Percentiles rank a stretch among this genome's conserved stretches.
These are phyloP conservation scores for Scutellaria barbata DNA, from an alignment of 257 asterid species.

Conservation along the genomic window DNA sequence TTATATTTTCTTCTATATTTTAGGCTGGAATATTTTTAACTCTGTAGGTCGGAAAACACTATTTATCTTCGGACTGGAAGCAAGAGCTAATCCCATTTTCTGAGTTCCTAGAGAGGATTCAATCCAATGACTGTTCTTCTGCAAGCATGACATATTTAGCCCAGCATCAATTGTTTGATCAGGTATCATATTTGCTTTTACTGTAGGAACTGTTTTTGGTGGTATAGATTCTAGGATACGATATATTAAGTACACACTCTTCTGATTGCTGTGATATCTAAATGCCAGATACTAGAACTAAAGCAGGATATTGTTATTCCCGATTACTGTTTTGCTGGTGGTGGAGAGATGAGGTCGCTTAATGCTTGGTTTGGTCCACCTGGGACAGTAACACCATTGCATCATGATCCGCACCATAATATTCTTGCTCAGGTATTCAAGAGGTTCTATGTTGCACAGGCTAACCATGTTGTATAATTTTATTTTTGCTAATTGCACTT, in stretches of 20 bases:
- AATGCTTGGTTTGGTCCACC: conserved; percentile 99
- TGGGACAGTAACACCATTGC: conserved; percentile 96
- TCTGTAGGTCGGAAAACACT: conserved; percentile 48
- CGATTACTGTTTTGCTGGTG: conserved; percentile 93
- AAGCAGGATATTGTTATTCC: conserved; percentile 83
- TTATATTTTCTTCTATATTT: neutral
- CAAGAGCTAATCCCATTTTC: conserved; percentile 87
- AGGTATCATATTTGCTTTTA: conserved; percentile 45
- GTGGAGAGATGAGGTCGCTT: conserved; percentile 84
- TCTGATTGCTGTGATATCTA: conserved; percentile 20
- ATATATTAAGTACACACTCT: neutral
- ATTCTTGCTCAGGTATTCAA: conserved; percentile 90
- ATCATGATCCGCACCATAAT: conserved; percentile 97
- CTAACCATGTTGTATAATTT: conserved; percentile 8
- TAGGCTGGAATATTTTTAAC: neutral
- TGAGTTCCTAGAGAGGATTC: conserved; percentile 85
- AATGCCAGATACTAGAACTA: conserved; percentile 84
- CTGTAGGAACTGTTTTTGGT: conserved; percentile 17
- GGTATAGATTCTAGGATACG: neutral
- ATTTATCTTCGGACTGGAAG: conserved; percentile 53
- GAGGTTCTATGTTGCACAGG: conserved; percentile 28
- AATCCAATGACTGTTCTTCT: conserved; percentile 49
- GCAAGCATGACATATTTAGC: conserved; percentile 67
- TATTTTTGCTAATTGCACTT: too few species aligned
- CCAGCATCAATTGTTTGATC: conserved; percentile 96